phyloP scores from a whole-genome alignment of 371 early-diverging fungal species.

The Lichtheimia corymbifera region DNA sequence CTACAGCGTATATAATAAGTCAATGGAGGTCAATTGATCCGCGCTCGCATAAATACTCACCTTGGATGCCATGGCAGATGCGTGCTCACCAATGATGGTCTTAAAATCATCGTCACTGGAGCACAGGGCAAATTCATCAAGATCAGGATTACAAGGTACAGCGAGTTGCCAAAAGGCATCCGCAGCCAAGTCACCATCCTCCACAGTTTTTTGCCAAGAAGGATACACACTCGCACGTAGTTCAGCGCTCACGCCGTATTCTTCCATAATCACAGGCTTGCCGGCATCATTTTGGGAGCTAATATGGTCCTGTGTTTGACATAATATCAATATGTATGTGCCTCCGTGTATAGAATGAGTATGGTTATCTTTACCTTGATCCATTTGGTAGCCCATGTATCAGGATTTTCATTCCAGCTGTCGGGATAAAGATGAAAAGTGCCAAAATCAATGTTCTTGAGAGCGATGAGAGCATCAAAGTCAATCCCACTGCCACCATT shows the following conservation, averaged over 20 bases:
- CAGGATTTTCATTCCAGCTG: neutral
- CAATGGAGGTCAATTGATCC: too few species aligned
- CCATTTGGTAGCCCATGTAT: conserved; percentile 1
- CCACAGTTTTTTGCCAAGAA: conserved; percentile 3
- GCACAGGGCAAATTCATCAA: conserved; percentile 10
- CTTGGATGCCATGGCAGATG: conserved; percentile 8
- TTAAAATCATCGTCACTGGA: neutral
- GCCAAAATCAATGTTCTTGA: conserved; percentile 10
- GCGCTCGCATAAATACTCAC: neutral
- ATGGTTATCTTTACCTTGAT: conserved; percentile 1
- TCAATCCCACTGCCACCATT: conserved; percentile 10
- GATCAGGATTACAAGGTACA: conserved; percentile 4
- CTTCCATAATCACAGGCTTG: conserved; percentile 12
- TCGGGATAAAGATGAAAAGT: conserved; percentile 13
- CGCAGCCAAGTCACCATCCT: conserved; percentile 5
- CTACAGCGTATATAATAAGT: too few species aligned
- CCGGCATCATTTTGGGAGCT: neutral
- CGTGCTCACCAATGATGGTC: conserved; percentile 3
- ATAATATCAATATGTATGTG: neutral
- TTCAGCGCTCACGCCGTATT: conserved; percentile 3
- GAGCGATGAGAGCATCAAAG: conserved; percentile 8
- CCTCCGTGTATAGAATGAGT: neutral
- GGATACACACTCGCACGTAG: conserved; percentile 1
- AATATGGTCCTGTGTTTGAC: conserved; percentile 4
- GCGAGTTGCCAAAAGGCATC: conserved; percentile 14